phyloP scores from a whole-genome alignment of 805 yeast species.

The Candida coleopterorum region DNA sequence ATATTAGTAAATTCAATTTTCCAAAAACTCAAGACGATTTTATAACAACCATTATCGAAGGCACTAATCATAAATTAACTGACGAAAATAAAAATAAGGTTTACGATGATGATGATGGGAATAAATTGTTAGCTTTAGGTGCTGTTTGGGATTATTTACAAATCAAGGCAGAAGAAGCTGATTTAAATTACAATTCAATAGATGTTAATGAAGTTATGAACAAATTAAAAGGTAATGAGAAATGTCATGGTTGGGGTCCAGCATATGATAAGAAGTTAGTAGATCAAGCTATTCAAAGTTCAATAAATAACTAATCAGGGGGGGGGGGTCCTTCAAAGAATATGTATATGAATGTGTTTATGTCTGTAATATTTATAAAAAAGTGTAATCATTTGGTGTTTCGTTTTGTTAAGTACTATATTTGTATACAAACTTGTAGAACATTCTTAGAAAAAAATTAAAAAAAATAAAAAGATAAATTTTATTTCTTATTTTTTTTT shows the following conservation, averaged over 20 bases:
- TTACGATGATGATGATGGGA: slow-evolving; percentile 35
- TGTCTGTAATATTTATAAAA: too few species aligned
- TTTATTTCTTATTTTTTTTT: too few species aligned
- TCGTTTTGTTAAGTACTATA: too few species aligned
- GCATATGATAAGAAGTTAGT: slow-evolving; percentile 49
- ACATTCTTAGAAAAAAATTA: slow-evolving; percentile 1
- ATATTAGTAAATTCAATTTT: slow-evolving; percentile 22
- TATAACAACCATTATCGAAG: slow-evolving; percentile 24
- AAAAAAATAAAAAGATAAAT: slow-evolving; percentile 3
- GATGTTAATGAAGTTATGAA: slow-evolving; percentile 59
- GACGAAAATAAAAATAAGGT: slow-evolving; percentile 22
- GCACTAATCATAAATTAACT: slow-evolving; percentile 18
- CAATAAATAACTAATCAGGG: too few species aligned
- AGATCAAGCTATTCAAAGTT: slow-evolving; percentile 18
- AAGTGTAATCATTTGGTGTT: too few species aligned
- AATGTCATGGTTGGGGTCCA: slow-evolving; percentile 78
- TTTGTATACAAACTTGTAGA: too few species aligned
- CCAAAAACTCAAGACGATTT: slow-evolving; percentile 33
- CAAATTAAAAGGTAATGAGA: slow-evolving; percentile 59
- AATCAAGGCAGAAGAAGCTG: slow-evolving; percentile 42
- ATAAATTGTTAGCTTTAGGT: slow-evolving; percentile 59
- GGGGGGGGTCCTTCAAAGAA: too few species aligned
- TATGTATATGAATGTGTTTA: too few species aligned
- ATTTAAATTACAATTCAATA: slow-evolving; percentile 41
- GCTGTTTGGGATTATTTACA: slow-evolving; percentile 81